Evolutionary conservation across 768 basidiomycete species (phyloP), one percentile per base, ranked within the genome.

Genomic region (Termitomyces sp.): DNA sequence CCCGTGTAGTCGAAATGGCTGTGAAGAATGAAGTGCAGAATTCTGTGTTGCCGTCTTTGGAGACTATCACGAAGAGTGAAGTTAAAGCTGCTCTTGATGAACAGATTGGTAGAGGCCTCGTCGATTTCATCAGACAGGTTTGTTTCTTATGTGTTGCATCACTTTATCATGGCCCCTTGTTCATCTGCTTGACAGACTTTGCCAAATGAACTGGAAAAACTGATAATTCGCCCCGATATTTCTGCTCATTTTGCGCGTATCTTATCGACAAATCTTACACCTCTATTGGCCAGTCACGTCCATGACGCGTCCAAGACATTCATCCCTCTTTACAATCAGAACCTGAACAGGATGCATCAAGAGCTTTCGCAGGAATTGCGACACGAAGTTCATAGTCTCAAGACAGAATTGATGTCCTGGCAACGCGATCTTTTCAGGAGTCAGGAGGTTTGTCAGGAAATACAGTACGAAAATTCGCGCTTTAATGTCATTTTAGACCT

Each of bases 1-100:
- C 91, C 10, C 83, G 91, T 13, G 89, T 93, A 50, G 93, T 95
- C 47, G 93, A 95, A 75, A 82, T 88, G 80, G 93, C 91, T 14
- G 88, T 94, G 67, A 93, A 92, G 76, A 79, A 76, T 55, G 92
- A 93, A 69, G 88, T 94, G 16, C 91, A 91, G 69, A 87, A 80
- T 66, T 91, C 90, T 0, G 89, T 95, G 13, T 77, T 93, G 20
- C 93, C 93, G 4, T 83, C 91, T 8, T 77, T 95, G 36, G 91
- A 93, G 70, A 86, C 75, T 56, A 91, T 93, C 69, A 93, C 91
- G 9, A 88, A 86, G 73, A 84, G 73, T 52, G 92, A 94, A 71
- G 88, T 95, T 56, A 88, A 86, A 71, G 73, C 82, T 5, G 90
- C 88, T 12, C 77, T 94, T 61, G 88, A 87, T 64, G 86, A 87